phyloP scores from a whole-genome alignment of 2,329 filamentous ascomycete genomes.

The Fusarium virguliforme region DNA sequence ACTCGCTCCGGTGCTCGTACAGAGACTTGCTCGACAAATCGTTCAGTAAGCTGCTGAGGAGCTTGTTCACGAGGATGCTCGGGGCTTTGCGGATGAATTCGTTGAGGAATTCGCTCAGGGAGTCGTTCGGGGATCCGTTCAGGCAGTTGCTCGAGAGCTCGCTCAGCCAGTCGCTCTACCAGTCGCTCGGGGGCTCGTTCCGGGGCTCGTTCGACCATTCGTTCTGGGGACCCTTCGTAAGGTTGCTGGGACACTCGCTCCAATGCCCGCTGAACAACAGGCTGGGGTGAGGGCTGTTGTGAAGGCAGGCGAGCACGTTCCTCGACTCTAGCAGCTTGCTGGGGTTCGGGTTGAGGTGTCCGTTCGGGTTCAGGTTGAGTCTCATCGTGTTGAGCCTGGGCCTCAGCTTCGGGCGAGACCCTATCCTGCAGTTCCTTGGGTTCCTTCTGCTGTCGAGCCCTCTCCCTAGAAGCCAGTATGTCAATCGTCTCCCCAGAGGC shows the following conservation, averaged over 20 bases:
- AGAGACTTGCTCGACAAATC: not conserved
- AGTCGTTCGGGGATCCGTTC: slow-evolving; percentile 15
- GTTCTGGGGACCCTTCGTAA: slow-evolving; percentile 17
- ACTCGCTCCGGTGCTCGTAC: slow-evolving; percentile 17
- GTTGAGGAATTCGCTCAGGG: slow-evolving; percentile 14
- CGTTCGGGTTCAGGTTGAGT: slow-evolving; percentile 26
- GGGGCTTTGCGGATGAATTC: not conserved
- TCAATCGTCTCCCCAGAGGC: slow-evolving; percentile 50
- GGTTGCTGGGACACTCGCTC: slow-evolving; percentile 20
- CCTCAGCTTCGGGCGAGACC: slow-evolving; percentile 22
- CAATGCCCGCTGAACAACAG: slow-evolving; percentile 14
- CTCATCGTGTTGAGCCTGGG: slow-evolving; percentile 23
- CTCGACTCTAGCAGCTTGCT: not conserved
- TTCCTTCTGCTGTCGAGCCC: slow-evolving; percentile 35
- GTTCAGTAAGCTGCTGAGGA: slow-evolving; percentile 10
- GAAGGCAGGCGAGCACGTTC: slow-evolving; percentile 29
- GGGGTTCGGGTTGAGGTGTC: slow-evolving; percentile 3
- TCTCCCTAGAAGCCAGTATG: slow-evolving; percentile 35
- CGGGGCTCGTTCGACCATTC: slow-evolving; percentile 10
- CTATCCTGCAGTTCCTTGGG: slow-evolving; percentile 9
- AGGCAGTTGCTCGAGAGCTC: slow-evolving; percentile 3
- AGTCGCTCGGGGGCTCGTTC: slow-evolving; percentile 11
- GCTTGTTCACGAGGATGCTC: slow-evolving; percentile 16
- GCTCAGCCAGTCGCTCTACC: slow-evolving; percentile 18
- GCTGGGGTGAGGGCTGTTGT: slow-evolving; percentile 25